phyloP scores from a whole-genome alignment of 2,329 filamentous ascomycete species.

The Annulohypoxylon truncatum region DNA sequence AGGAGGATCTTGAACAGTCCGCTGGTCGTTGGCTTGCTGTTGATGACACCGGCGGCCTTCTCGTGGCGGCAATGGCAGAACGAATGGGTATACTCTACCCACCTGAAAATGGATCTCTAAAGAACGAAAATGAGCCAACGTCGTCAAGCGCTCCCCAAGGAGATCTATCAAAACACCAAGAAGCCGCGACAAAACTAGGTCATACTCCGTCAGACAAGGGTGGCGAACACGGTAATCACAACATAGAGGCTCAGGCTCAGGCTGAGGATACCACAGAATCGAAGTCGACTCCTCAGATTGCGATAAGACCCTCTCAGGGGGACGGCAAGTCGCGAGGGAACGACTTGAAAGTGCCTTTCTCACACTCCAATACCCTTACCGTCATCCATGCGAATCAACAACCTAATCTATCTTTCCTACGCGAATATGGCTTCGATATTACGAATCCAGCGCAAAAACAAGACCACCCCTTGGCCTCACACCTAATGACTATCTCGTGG shows the following conservation, averaged over 20 bases:
- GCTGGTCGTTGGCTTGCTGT: conserved; percentile 80
- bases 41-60: conserved; percentile 85
- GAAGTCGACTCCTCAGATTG: conserved; percentile 27
- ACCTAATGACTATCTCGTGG: conserved; percentile 89
- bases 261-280: conserved; percentile 1
- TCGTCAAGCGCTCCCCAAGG: conserved; percentile 17
- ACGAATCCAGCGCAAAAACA: conserved; percentile 70
- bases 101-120: conserved; percentile 46
- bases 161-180: conserved; percentile 13
- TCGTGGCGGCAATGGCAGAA: conserved; percentile 87
- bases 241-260: neutral
- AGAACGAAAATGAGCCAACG: conserved; percentile 2
- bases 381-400: conserved; percentile 84
- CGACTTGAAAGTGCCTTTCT: conserved; percentile 73
- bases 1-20: conserved; percentile 39
- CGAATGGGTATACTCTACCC: conserved; percentile 83
- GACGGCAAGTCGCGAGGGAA: conserved; percentile 38
- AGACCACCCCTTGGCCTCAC: conserved; percentile 81
- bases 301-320: conserved; percentile 21
- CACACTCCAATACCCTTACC: conserved; percentile 80
- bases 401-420: conserved; percentile 86
- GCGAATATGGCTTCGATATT: conserved; percentile 88
- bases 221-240: neutral
- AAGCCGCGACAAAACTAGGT: conserved; percentile 1
- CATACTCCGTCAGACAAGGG: neutral